Conservation (phyloP, 192 early-diverging fungal genomes). For the Gigaspora rosea region DNA sequence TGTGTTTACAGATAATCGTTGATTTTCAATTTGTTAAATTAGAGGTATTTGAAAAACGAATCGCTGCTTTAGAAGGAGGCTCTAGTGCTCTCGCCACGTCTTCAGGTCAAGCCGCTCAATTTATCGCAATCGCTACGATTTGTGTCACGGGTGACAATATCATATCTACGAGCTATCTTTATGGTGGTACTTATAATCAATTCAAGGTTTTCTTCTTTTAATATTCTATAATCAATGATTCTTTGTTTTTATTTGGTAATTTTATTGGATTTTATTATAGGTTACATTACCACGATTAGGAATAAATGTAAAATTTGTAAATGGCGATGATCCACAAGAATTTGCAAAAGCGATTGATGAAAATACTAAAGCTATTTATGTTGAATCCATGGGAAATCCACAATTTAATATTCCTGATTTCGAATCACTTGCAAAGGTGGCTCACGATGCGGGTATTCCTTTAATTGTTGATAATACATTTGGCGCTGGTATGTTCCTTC, state of each 20-base stretch:
- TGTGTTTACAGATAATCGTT: neutral
- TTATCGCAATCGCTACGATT: constrained; percentile 77
- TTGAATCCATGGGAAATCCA: constrained; percentile 93
- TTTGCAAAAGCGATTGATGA: constrained; percentile 80
- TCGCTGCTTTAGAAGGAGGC: constrained; percentile 91
- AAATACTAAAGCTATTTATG: constrained; percentile 88
- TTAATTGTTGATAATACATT: constrained; percentile 97
- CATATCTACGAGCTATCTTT: constrained; percentile 74
- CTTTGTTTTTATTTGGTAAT: neutral
- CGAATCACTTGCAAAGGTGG: constrained; percentile 74
- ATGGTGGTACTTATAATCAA: constrained; percentile 80
- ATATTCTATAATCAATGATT: neutral
- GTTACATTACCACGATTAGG: constrained; percentile 73
- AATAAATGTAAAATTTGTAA: constrained; percentile 76
- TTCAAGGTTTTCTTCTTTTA: constrained; percentile 69
- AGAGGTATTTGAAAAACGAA: constrained; percentile 88
- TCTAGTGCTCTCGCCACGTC: constrained; percentile 64
- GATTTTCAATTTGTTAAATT: neutral
- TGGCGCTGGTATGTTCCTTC: constrained; percentile 61
- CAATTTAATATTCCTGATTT: constrained; percentile 89
- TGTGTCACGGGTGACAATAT: constrained; percentile 88
- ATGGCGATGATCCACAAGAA: constrained; percentile 73
- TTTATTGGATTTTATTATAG: neutral
- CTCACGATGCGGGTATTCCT: constrained; percentile 82
- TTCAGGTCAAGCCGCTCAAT: constrained; percentile 84